Evolutionary conservation across 805 yeast genomes (phyloP).

Genomic region (Hanseniaspora clermontiae): DNA sequence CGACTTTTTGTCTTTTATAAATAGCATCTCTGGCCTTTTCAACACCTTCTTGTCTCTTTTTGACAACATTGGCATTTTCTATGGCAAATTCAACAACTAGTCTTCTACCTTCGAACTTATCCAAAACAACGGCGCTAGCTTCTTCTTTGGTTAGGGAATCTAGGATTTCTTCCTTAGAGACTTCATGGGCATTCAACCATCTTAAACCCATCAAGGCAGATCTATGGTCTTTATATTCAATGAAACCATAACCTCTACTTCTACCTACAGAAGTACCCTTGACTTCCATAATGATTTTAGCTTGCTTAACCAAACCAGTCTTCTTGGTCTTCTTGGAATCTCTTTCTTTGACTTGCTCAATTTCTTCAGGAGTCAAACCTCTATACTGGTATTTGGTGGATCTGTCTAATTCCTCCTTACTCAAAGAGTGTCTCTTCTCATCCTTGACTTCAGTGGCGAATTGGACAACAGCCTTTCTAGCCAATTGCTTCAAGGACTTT

Average conservation of each 20-base stretch:
- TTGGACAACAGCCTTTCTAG: conserved; percentile 85
- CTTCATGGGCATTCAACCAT: conserved; percentile 92
- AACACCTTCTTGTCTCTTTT: conserved; percentile 66
- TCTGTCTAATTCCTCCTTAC: conserved; percentile 76
- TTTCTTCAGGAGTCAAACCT: conserved; percentile 30
- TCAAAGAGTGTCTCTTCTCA: conserved; percentile 64
- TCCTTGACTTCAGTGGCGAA: conserved; percentile 82
- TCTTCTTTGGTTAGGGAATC: conserved; percentile 66
- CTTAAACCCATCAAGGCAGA: conserved; percentile 89
- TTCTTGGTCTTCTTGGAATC: conserved; percentile 54
- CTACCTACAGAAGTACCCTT: conserved; percentile 79
- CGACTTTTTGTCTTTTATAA: conserved; percentile 16
- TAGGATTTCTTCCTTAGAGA: conserved; percentile 52
- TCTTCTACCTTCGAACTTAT: conserved; percentile 48
- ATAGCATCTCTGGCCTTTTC: conserved; percentile 23
- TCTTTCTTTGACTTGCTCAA: conserved; percentile 24
- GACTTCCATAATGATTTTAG: conserved; percentile 84
- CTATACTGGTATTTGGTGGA: conserved; percentile 55
- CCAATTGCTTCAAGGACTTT: conserved; percentile 78
- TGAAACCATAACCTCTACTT: conserved; percentile 92
- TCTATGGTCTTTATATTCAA: conserved; percentile 85
- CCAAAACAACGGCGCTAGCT: conserved; percentile 40
- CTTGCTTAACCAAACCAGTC: conserved; percentile 83
- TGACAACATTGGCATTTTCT: conserved; percentile 87
- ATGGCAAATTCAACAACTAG: conserved; percentile 90